A percentile compares a stretch with the other conserved stretches of the same genome.
phyloP scores from a whole-genome alignment of 176 grass and related monocot species.

The Oryza punctata region DNA sequence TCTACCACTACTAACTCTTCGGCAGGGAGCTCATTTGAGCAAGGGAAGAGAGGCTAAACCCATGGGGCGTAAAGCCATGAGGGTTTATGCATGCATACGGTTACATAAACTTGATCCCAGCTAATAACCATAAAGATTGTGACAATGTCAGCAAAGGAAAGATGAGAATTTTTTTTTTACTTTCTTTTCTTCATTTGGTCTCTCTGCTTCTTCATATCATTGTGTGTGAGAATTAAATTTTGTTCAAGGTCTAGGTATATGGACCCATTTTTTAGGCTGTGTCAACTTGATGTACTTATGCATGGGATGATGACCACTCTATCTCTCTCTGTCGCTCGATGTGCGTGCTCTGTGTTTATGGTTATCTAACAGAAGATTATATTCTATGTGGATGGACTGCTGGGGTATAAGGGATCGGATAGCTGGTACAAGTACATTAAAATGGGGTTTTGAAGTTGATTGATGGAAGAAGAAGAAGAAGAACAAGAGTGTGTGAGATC shows the following conservation, averaged over 20 bases:
- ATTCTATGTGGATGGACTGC: conserved; percentile 33
- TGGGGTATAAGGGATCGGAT: background rate
- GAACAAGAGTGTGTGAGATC: background rate
- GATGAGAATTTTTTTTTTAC: conserved; percentile 36
- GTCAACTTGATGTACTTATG: conserved; percentile 41
- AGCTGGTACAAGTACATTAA: background rate
- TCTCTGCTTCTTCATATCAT: conserved; percentile 25
- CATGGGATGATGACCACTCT: conserved; percentile 34
- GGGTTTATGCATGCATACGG: conserved; percentile 13
- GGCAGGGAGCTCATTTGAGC: conserved; percentile 56
- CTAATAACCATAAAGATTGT: conserved; percentile 48
- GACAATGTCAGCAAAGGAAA: conserved; percentile 42
- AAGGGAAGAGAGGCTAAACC: conserved; percentile 55
- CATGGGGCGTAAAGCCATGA: conserved; percentile 29
- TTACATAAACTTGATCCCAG: conserved; percentile 39
- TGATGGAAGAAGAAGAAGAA: conserved; percentile 1
- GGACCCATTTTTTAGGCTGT: conserved; percentile 60
- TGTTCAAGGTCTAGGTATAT: conserved; percentile 66
- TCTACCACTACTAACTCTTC: conserved; percentile 44
- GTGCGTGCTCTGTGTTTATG: conserved; percentile 17
- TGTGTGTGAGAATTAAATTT: conserved; percentile 53
- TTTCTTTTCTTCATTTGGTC: conserved; percentile 32
- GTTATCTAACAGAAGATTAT: conserved; percentile 45
- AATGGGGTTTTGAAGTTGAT: conserved; percentile 20
- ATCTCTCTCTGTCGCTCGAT: background rate